These are phyloP conservation scores for Furcasterigmium furcatum DNA, from an alignment of 2,329 filamentous ascomycete species.

Conservation along the genomic window DNA sequence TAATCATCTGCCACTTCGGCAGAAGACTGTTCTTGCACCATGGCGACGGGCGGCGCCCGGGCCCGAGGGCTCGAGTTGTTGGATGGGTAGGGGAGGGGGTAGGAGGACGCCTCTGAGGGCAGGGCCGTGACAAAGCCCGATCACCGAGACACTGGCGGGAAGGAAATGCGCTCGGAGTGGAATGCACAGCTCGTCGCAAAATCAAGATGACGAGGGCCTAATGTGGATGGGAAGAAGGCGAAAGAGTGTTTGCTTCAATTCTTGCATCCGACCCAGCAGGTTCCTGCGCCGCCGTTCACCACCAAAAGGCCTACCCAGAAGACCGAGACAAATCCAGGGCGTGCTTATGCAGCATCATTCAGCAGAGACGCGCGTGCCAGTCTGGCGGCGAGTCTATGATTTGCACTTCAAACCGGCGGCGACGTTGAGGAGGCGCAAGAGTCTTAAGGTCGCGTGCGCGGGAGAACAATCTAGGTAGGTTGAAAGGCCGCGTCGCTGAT, in stretches of 20 bases:
- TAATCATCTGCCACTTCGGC: constrained; percentile 95
- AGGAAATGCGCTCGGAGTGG: neutral
- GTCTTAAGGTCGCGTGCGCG: too few species aligned
- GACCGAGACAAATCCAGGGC: neutral
- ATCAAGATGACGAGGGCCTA: neutral
- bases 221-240: constrained; percentile 1
- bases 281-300: neutral
- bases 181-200: too few species aligned
- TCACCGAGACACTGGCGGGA: neutral
- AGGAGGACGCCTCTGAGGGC: neutral
- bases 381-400: too few species aligned
- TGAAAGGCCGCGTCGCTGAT: too few species aligned
- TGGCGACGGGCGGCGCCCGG: constrained; percentile 20
- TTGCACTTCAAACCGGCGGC: too few species aligned
- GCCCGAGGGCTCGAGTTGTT: neutral
- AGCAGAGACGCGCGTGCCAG: too few species aligned
- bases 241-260: constrained; percentile 4
- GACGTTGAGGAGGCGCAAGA: too few species aligned
- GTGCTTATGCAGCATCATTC: too few species aligned
- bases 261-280: neutral
- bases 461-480: too few species aligned
- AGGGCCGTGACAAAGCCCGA: neutral
- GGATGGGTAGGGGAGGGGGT: neutral
- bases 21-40: constrained; percentile 51
- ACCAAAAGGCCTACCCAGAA: neutral